phyloP scores from a whole-genome alignment of 352 stramenopile species.

The Globisporangium nodosum region DNA sequence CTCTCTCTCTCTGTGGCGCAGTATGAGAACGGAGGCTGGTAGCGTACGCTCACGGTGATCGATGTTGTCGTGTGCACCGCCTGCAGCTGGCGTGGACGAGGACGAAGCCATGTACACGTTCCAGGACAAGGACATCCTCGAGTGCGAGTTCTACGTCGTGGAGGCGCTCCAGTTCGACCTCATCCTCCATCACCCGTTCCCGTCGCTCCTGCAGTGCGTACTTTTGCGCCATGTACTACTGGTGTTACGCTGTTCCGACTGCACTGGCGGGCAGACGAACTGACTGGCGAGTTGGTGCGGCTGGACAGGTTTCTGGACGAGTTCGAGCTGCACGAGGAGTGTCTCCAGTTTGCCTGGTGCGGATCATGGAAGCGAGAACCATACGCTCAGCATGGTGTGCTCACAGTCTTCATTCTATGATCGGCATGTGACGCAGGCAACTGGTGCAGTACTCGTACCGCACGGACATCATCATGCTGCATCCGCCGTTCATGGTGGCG shows the following conservation, averaged over 20 bases:
- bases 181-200: conserved; percentile 85
- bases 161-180: conserved; percentile 85
- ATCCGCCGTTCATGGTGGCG: conserved; percentile 86
- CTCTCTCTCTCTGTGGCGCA: background rate
- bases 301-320: conserved; percentile 63
- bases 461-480: conserved; percentile 80
- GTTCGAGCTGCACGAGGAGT: conserved; percentile 84
- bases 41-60: too few relatives aligned
- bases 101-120: conserved; percentile 87
- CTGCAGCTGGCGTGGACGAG: conserved; percentile 69
- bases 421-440: conserved; percentile 39
- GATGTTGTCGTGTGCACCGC: background rate
- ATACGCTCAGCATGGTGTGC: background rate
- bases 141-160: conserved; percentile 89
- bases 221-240: too few relatives aligned
- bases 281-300: background rate
- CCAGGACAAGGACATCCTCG: conserved; percentile 86
- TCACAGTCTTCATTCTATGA: background rate
- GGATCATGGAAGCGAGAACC: background rate
- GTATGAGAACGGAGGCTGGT: too few relatives aligned
- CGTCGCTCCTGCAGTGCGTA: conserved; percentile 70
- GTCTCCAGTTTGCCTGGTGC: conserved; percentile 79
- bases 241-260: too few relatives aligned
- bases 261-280: background rate
- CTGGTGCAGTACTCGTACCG: conserved; percentile 85